Percentiles rank a stretch among this genome's conserved stretches.
Conservation (phyloP, 2,329 filamentous ascomycete species). For the Diaporthe longicolla region DNA sequence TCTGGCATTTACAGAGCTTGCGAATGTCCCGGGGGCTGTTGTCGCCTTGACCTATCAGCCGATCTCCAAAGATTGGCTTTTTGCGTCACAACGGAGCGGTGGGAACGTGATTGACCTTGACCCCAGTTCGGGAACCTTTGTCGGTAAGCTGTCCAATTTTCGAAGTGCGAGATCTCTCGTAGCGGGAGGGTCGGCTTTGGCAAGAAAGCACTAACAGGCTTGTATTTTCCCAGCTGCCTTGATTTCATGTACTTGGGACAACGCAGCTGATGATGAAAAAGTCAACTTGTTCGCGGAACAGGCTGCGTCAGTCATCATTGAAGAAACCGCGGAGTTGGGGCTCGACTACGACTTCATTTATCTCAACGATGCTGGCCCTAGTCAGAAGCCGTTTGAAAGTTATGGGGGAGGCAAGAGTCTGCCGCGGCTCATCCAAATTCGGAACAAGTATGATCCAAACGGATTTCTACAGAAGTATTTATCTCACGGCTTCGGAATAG, state of each 20-base stretch:
- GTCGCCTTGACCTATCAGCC: slow-evolving; percentile 10
- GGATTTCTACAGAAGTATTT: slow-evolving; percentile 8
- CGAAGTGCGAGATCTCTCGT: too few species aligned
- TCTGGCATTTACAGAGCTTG: background rate
- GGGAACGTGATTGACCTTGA: slow-evolving; percentile 17
- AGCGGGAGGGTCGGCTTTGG: background rate
- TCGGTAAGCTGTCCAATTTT: background rate
- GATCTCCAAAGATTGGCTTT: background rate
- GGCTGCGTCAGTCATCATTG: background rate
- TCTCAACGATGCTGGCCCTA: slow-evolving; percentile 6
- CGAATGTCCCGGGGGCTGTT: background rate
- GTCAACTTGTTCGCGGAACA: background rate
- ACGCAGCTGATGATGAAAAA: slow-evolving; percentile 6
- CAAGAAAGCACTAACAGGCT: background rate
- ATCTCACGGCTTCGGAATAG: slow-evolving; percentile 16
- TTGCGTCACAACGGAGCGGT: background rate
- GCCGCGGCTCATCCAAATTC: background rate
- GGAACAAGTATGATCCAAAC: slow-evolving; percentile 16
- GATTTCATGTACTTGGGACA: slow-evolving; percentile 12
- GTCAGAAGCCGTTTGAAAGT: slow-evolving; percentile 6
- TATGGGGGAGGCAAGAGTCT: slow-evolving; percentile 20
- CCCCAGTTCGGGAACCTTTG: slow-evolving; percentile 6
- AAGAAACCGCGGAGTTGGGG: background rate
- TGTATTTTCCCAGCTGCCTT: background rate
- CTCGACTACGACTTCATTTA: slow-evolving; percentile 9